These are phyloP conservation scores for Dendryphion nanum DNA, from an alignment of 2,329 filamentous ascomycete species.

Conservation along the genomic window DNA sequence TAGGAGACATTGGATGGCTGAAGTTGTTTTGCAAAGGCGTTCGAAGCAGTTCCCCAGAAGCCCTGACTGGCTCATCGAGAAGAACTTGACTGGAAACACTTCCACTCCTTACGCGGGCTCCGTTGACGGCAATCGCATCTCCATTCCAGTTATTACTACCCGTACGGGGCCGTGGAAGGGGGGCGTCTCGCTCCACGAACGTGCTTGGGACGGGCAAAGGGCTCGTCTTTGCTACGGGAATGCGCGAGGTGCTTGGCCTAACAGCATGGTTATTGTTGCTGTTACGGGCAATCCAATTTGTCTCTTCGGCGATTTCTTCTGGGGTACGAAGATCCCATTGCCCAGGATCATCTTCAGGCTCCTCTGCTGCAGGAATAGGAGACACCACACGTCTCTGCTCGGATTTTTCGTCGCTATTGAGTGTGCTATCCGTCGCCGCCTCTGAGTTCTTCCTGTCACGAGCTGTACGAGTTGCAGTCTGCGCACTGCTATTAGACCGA, in stretches of 20 bases:
- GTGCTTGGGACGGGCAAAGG: slow-evolving; percentile 71
- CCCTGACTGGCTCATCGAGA: slow-evolving; percentile 48
- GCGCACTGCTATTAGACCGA: slow-evolving; percentile 38
- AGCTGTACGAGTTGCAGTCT: slow-evolving; percentile 23
- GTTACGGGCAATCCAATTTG: slow-evolving; percentile 44
- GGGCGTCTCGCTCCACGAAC: slow-evolving; percentile 71
- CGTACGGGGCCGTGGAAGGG: slow-evolving; percentile 59
- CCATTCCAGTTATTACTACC: slow-evolving; percentile 59
- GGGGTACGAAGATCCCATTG: slow-evolving; percentile 72
- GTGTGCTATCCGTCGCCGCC: slow-evolving; percentile 16
- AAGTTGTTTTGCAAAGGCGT: slow-evolving; percentile 20
- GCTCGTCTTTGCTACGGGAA: slow-evolving; percentile 80
- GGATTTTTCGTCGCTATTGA: slow-evolving; percentile 25
- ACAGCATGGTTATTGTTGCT: slow-evolving; percentile 57
- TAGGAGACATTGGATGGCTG: slow-evolving; percentile 28
- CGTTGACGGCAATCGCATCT: slow-evolving; percentile 59
- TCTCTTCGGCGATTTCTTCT: slow-evolving; percentile 65
- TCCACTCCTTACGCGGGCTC: slow-evolving; percentile 67
- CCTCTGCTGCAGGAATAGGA: slow-evolving; percentile 33
- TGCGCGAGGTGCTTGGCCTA: slow-evolving; percentile 66
- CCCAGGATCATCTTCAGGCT: slow-evolving; percentile 41
- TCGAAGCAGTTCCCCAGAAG: slow-evolving; percentile 20
- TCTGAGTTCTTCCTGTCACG: slow-evolving; percentile 35
- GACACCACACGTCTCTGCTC: slow-evolving; percentile 33
- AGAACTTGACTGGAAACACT: slow-evolving; percentile 57